Base-by-base conservation (phyloP, 441 rosid species). In the Populus hybrid region DNA sequence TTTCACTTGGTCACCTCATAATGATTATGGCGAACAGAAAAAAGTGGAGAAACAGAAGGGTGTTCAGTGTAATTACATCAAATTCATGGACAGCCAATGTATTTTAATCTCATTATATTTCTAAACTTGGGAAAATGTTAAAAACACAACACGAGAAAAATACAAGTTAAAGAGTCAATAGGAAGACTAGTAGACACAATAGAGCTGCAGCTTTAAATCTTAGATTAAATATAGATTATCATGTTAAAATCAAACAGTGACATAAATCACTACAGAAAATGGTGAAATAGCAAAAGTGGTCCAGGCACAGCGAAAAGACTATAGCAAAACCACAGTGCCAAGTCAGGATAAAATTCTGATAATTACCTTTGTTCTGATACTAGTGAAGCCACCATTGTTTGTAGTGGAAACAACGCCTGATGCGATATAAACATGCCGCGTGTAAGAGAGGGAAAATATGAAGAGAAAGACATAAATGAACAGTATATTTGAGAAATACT, bases 381-480 rank as follows among this genome's bases (percentile, higher is more conserved):
- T 93, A 2, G 96, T 84, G 81, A 95, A 95, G 28, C 99, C 99
- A 35, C 99, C 99, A 81, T 92, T 93, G 78, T 95, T 95, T 42
- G 91, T 90, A 11, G 98, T 92, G 72, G 99, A 95, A 69, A 95
- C 97, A 81, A 77, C 79, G 70, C 98, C 97, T 95, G 86, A 79
- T 30, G 32, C 78, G 35, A 67, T 72, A 64, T 35, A 81, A 57
- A 67, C 32, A 46, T 10, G 42, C 30, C 53, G 10, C 20, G 14
- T 46, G 57, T 12, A 46, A 69, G 8, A 36, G 68, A 23, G 35
- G 32, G 9, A 70, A 46, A 28, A 69, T 10, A 11, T 65, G 5
- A 81, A 66, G 21, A 72, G n/a, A 63, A 61, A 69, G 26, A 0
- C 10, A 6, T 35, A 35, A 35, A 61, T 2, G 10, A 8, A 61